Evolutionary conservation across 2,329 filamentous ascomycete species (phyloP).

Genomic region (Fusarium drepaniforme): DNA sequence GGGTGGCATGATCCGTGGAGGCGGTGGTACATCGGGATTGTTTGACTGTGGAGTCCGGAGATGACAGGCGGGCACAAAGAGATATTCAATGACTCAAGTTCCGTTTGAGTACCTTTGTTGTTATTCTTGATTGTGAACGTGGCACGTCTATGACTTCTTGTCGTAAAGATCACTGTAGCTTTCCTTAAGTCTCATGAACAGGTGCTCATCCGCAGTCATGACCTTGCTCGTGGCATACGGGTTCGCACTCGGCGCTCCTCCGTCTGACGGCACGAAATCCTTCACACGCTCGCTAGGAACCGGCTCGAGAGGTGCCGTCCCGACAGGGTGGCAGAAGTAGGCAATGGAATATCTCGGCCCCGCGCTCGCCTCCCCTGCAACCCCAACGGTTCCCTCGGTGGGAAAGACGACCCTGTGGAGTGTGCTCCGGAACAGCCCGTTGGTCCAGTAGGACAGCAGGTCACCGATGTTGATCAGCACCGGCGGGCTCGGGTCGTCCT

Average conservation of each 20-base stretch:
- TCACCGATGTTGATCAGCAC: constrained; percentile 84
- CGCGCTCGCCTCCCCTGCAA: constrained; percentile 59
- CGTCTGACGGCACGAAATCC: constrained; percentile 51
- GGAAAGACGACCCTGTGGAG: constrained; percentile 89
- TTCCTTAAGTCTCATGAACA: constrained; percentile 70
- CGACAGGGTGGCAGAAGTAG: constrained; percentile 76
- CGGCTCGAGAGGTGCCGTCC: constrained; percentile 63
- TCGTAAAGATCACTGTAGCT: constrained; percentile 70
- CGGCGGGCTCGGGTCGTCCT: constrained; percentile 71
- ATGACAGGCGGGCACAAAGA: background rate
- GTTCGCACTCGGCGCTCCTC: constrained; percentile 51
- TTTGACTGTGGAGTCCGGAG: constrained; percentile 42
- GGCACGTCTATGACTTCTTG: constrained; percentile 46
- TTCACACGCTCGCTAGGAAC: constrained; percentile 72
- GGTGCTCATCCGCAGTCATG: constrained; percentile 73
- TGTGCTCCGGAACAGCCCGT: constrained; percentile 86
- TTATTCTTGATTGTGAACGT: background rate
- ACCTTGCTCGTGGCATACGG: constrained; percentile 66
- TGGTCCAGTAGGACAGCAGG: constrained; percentile 87
- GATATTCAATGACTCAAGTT: background rate
- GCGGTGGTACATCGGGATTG: constrained; percentile 58
- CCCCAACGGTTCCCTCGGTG: constrained; percentile 30
- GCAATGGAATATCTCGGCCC: constrained; percentile 74
- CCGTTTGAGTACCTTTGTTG: background rate
- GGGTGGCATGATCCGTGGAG: constrained; percentile 57